Percentiles rank a stretch among this genome's conserved stretches.
Evolutionary conservation across 768 basidiomycete species (phyloP).

Genomic region (Dioszegia aurantiaca): DNA sequence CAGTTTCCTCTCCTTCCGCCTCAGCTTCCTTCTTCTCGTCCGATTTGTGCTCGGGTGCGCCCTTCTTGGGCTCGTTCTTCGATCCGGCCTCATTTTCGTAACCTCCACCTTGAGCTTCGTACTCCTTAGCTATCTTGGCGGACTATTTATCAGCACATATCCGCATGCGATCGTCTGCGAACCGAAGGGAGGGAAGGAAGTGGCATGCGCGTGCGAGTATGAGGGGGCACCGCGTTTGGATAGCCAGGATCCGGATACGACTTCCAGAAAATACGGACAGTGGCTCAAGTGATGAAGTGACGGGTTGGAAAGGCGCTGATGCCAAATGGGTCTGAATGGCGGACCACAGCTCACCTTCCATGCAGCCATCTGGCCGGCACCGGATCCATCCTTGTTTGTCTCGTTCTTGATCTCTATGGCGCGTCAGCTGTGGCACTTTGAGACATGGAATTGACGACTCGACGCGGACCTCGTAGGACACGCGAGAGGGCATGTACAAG

Average conservation of each 20-base stretch:
- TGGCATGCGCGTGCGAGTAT: no score
- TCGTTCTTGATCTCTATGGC: slow-evolving; percentile 43
- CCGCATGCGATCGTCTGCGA: no score
- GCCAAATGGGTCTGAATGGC: no score
- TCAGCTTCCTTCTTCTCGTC: slow-evolving; percentile 34
- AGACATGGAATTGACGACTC: background rate
- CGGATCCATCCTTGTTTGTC: slow-evolving; percentile 50
- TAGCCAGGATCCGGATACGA: no score
- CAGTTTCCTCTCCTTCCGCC: slow-evolving; percentile 7
- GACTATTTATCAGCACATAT: no score
- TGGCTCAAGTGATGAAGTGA: no score
- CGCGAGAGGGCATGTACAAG: no score
- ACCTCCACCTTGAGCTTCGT: slow-evolving; percentile 46
- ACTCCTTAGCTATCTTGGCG: slow-evolving; percentile 46
- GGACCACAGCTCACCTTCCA: slow-evolving; percentile 43
- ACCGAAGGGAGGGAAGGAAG: no score
- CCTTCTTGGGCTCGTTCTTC: slow-evolving; percentile 50
- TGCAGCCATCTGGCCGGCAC: slow-evolving; percentile 48
- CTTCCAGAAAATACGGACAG: no score
- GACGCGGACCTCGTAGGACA: no score
- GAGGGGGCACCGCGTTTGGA: no score
- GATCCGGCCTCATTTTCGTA: slow-evolving; percentile 49
- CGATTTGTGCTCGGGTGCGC: slow-evolving; percentile 42
- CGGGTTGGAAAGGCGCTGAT: no score
- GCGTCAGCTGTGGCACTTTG: slow-evolving; percentile 6